Base-by-base conservation (phyloP, 257 asterid species). In the Nyctanthes arbortristis region DNA sequence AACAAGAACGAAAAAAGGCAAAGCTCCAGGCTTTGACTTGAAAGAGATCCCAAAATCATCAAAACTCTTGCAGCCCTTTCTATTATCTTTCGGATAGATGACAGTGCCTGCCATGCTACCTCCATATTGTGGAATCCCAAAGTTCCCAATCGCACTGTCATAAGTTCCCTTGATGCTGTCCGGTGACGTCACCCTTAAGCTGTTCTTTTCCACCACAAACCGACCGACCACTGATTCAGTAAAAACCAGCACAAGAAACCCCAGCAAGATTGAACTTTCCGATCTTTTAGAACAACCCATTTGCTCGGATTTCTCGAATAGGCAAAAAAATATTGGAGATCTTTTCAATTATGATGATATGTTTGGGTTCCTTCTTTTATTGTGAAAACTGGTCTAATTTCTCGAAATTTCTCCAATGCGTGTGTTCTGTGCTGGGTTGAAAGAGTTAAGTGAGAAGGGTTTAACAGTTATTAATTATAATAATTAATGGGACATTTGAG, bases 181-280 rank as follows among this genome's bases (percentile, higher is more conserved):
- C 2, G 97, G 97, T 29, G 97, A 91, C 30, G 84, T 74, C 61
- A 94, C 98, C 69, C 88, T 84, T 82, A 94, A 81, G 69, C 96
- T 94, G 84, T 94, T 94, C 84, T 89, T 89, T 81, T 94, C 97
- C 73, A 94, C 97, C 80, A 89, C 90, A 61, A 94, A 91, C 68
- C 90, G 87, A 69, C 95, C 88, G 78, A 75, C 34, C 56, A 73
- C 93, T 49, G 67, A 63, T 66, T 85, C 91, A 9, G 68, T 63
- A 40, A 82, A 22, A 65, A 72, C 76, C 55, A 89, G 77, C 61
- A 83, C 66, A 16, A 81, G 45, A 63, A 87, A 47, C 70, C 78
- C 84, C 67, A 83, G 73, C 71, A 89, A 85, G 79, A 79, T 75
- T 68, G 79, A 79, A 54, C 10, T 80, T 81, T 73, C 80, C 18